Percentiles rank a stretch among this genome's conserved stretches.
phyloP scores from a whole-genome alignment of 2,329 filamentous ascomycete species.

The Xylariaceae sp. region DNA sequence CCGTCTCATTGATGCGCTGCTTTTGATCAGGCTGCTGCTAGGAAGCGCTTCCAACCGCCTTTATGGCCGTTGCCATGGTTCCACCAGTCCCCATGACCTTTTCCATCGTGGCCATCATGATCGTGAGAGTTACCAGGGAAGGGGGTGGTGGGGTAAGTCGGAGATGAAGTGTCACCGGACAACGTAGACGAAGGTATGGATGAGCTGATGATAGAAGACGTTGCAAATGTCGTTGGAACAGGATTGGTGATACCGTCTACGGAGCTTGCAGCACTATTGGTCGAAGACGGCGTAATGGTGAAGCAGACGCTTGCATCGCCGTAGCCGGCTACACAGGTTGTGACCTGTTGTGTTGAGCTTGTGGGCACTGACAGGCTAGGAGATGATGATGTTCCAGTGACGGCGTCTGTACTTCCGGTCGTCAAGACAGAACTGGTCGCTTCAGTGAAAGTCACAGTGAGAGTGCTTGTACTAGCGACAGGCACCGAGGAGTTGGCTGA shows the following conservation, averaged over 20 bases:
- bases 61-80: not conserved
- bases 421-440: conserved; percentile 1
- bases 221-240: conserved; percentile 11
- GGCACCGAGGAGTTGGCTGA: not conserved
- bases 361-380: not conserved
- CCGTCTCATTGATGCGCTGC: no score
- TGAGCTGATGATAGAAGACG: conserved; percentile 1
- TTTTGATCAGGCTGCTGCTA: no score
- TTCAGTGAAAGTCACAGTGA: conserved; percentile 6
- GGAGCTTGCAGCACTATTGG: not conserved
- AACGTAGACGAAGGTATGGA: not conserved
- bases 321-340: conserved; percentile 13
- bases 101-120: not conserved
- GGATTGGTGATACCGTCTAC: conserved; percentile 5
- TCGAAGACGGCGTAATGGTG: conserved; percentile 5
- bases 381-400: conserved; percentile 8
- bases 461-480: conserved; percentile 7
- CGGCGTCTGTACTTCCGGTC: conserved; percentile 7
- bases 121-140: not conserved
- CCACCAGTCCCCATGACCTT: not conserved
- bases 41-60: not conserved
- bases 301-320: conserved; percentile 12
- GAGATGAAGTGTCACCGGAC: not conserved
- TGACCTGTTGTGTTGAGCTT: conserved; percentile 2
- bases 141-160: not conserved